Evolutionary conservation across 2,329 filamentous ascomycete species (phyloP).

Genomic region (Colletotrichum navitas): DNA sequence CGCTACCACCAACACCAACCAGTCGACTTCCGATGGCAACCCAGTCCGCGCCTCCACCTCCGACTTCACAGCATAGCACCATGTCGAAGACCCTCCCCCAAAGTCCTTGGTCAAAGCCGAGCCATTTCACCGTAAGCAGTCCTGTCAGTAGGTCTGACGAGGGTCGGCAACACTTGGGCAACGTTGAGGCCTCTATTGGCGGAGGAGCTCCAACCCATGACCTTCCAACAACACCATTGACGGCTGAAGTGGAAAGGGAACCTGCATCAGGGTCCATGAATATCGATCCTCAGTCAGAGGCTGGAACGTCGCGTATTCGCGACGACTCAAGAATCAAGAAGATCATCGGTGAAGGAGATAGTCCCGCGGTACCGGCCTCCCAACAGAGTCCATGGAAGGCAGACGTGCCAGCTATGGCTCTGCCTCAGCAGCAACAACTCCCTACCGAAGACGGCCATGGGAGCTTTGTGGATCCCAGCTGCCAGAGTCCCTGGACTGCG

Average conservation of each 20-base stretch:
- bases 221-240: slow-evolving; percentile 3
- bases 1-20: not conserved
- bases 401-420: slow-evolving; percentile 3
- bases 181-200: not conserved
- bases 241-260: not conserved
- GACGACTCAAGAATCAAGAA: not conserved
- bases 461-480: slow-evolving; percentile 17
- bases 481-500: slow-evolving; percentile 43
- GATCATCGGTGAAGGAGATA: not conserved
- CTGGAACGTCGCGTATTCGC: not conserved
- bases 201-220: not conserved
- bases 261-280: not conserved
- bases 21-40: not conserved
- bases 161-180: not conserved
- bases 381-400: slow-evolving; percentile 38
- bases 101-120: slow-evolving; percentile 35
- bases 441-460: not conserved
- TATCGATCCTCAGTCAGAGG: not conserved
- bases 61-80: not conserved
- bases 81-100: not conserved
- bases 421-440: not conserved
- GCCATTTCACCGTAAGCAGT: not conserved
- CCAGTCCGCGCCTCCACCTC: not conserved
- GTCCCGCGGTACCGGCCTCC: slow-evolving; percentile 21
- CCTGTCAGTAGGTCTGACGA: not conserved